Evolutionary conservation across 192 early-diverging fungal species (phyloP).

Genomic region (Coemansia sp.): DNA sequence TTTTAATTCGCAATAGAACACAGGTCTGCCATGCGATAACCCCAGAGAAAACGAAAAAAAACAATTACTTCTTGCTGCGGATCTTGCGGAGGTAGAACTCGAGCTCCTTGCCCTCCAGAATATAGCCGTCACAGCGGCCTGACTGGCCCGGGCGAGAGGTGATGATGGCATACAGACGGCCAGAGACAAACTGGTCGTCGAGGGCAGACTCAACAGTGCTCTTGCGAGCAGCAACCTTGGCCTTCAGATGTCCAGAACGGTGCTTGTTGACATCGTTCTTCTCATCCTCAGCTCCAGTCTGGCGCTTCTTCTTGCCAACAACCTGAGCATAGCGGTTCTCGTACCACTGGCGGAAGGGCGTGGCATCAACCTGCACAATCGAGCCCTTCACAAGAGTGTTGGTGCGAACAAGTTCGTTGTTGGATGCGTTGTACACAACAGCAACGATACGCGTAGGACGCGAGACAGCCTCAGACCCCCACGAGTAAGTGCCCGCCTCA

Average conservation of each 20-base stretch:
- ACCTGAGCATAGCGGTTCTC: conserved; percentile 93
- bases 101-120: conserved; percentile 99
- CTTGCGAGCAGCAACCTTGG: conserved; percentile 86
- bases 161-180: conserved; percentile 90
- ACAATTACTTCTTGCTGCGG: conserved; percentile 64
- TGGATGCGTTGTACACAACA: conserved; percentile 98
- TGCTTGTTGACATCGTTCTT: conserved; percentile 73
- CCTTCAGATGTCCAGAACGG: conserved; percentile 87
- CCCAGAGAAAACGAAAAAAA: conserved; percentile 14
- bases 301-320: conserved; percentile 76
- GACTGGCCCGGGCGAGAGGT: conserved; percentile 97
- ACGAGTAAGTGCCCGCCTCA: conserved; percentile 95
- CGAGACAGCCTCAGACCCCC: conserved; percentile 93
- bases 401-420: conserved; percentile 99
- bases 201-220: conserved; percentile 84
- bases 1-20: conserved; percentile 34
- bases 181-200: conserved; percentile 92
- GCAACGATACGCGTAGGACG: conserved; percentile 94
- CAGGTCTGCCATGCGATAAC: conserved; percentile 9
- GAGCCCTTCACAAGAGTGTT: conserved; percentile 98
- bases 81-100: conserved; percentile 96
- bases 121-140: conserved; percentile 96
- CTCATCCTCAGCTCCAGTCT: conserved; percentile 46
- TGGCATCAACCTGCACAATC: conserved; percentile 97
- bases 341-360: conserved; percentile 99